phyloP scores from a whole-genome alignment of 2,329 filamentous ascomycete species.

The Fusarium pilosicola region DNA sequence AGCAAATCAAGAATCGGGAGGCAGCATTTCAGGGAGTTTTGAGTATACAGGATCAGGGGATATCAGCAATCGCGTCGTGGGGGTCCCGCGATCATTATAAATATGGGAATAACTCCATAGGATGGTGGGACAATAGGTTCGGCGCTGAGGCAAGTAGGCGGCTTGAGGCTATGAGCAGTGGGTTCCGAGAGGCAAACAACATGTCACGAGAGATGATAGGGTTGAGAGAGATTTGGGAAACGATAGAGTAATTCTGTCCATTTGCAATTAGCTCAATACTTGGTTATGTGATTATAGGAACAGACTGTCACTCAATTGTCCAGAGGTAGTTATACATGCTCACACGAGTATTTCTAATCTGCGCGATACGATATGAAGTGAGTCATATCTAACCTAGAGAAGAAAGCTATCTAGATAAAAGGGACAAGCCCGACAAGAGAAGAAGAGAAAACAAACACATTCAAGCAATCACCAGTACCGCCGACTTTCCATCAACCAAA shows the following conservation, averaged over 20 bases:
- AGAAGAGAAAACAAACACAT: not conserved
- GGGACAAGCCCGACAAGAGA: not conserved
- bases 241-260: fast-evolving
- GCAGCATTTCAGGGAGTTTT: no score
- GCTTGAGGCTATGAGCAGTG: no score
- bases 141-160: no score
- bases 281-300: not conserved
- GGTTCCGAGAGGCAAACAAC: no score
- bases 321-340: fast-evolving
- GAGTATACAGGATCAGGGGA: no score
- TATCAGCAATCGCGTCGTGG: no score
- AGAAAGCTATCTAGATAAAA: not conserved
- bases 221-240: no score
- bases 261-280: not conserved
- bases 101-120: no score
- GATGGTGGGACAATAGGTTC: no score
- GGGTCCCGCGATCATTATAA: no score
- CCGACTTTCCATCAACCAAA: not conserved
- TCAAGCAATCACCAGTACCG: not conserved
- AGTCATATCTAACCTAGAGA: not conserved
- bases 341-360: not conserved
- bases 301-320: not conserved
- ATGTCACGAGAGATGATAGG: no score
- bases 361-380: fast-evolving
- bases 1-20: no score